Evolutionary conservation across 306 rosid species (phyloP).

Genomic region (Quercus suber): DNA sequence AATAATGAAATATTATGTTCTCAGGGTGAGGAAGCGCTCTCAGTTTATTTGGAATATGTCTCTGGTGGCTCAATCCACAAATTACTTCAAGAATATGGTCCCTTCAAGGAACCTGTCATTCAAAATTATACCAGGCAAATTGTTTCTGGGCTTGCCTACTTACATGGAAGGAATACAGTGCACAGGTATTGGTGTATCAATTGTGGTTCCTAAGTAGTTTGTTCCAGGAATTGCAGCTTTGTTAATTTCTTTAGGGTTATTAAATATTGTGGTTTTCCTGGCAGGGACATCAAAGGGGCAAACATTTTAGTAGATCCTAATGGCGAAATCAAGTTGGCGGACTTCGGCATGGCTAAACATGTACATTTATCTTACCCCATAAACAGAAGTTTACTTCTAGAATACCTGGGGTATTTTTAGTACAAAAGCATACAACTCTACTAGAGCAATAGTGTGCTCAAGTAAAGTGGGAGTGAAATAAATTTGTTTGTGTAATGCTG

Average conservation of each 20-base stretch:
- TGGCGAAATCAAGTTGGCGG: slow-evolving; percentile 95
- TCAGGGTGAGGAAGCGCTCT: slow-evolving; percentile 80
- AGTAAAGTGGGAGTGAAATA: not conserved
- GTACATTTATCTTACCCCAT: slow-evolving; percentile 42
- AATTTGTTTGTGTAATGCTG: not conserved
- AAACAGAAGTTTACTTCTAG: slow-evolving; percentile 29
- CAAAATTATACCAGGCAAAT: slow-evolving; percentile 91
- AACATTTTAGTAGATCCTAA: slow-evolving; percentile 95
- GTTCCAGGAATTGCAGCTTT: not conserved
- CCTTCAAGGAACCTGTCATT: slow-evolving; percentile 87
- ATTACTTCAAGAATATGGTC: slow-evolving; percentile 88
- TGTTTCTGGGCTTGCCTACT: slow-evolving; percentile 90
- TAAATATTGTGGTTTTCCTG: slow-evolving; percentile 16
- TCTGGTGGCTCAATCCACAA: slow-evolving; percentile 98
- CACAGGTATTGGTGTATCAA: slow-evolving; percentile 60
- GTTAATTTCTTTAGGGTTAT: slow-evolving; percentile 8
- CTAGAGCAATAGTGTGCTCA: not conserved
- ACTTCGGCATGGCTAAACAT: slow-evolving; percentile 99
- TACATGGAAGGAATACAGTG: slow-evolving; percentile 91
- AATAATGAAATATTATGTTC: slow-evolving; percentile 19
- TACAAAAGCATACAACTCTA: not conserved
- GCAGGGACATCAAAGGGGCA: slow-evolving; percentile 99
- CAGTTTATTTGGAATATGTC: slow-evolving; percentile 87
- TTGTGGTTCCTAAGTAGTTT: slow-evolving; percentile 9
- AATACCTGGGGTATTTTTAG: slow-evolving; percentile 5